A percentile compares a stretch with the other conserved stretches of the same genome.
phyloP scores from a whole-genome alignment of 2,329 filamentous ascomycete species.

The Byssochlamys sp. region DNA sequence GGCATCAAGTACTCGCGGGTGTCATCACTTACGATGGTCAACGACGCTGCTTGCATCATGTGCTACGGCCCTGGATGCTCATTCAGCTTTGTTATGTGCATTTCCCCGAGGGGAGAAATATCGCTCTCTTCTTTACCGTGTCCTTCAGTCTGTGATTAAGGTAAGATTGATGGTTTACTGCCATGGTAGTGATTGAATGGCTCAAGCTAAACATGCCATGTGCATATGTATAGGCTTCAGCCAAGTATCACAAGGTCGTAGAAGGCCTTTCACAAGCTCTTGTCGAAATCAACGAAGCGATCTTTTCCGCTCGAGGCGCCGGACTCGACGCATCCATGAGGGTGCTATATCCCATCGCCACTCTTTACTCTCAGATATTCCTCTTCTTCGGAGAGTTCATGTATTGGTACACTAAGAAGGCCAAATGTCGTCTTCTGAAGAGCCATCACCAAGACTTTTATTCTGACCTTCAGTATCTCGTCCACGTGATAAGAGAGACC shows the following conservation, averaged over 20 bases:
- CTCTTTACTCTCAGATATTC: conserved; percentile 26
- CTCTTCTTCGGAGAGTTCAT: conserved; percentile 30
- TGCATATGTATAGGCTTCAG: conserved; percentile 18
- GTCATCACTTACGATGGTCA: conserved; percentile 16
- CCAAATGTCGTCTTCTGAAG: conserved; percentile 25
- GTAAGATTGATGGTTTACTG: conserved; percentile 12
- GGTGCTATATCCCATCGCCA: conserved; percentile 15
- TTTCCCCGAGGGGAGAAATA: conserved; percentile 21
- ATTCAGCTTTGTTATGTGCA: conserved; percentile 16
- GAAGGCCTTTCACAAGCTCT: conserved; percentile 25
- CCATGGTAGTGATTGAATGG: background rate
- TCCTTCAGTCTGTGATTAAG: conserved; percentile 28
- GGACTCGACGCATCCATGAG: conserved; percentile 6
- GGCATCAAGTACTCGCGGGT: conserved; percentile 18
- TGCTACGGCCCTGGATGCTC: conserved; percentile 19
- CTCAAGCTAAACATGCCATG: conserved; percentile 1
- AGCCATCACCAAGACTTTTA: conserved; percentile 28
- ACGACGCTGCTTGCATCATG: conserved; percentile 20
- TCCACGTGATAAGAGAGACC: conserved; percentile 21
- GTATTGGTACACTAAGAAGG: conserved; percentile 27
- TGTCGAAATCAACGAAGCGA: conserved; percentile 23
- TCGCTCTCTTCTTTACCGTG: conserved; percentile 24
- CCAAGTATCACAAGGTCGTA: conserved; percentile 25
- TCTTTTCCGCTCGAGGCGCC: conserved; percentile 11
- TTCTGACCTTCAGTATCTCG: conserved; percentile 22